Evolutionary conservation across 805 yeast species (phyloP), one percentile per base, ranked within the genome.

Genomic region (Blastobotrys chiropterorum): DNA sequence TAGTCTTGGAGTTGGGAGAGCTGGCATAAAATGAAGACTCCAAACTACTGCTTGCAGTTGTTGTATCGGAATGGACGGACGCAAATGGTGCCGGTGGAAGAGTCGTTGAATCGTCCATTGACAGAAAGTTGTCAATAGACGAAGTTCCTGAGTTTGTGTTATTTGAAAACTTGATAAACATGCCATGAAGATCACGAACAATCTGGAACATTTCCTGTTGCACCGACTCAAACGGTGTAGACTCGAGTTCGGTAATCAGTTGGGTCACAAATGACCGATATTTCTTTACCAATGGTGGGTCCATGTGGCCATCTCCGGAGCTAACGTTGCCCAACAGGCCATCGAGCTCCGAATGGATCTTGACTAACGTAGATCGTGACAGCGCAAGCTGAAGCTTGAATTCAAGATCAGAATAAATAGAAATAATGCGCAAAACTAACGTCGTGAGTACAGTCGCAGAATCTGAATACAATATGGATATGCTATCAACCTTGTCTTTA

Each of bases 151-250:
- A n/a, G n/a, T n/a, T n/a, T n/a, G n/a, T n/a, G n/a, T n/a, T n/a
- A n/a, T n/a, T n/a, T n/a, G n/a, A n/a, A 51, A 57, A 63, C 49
- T 56, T 56, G 38, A 47, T 39, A 53, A 64, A 65, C 68, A 65
- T 65, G n/a, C 51, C 51, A 46, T 58, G 57, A 15, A 65, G 54
- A 39, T 65, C 68, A 3, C 54, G 53, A 7, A 62, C 67, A 3
- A 64, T 60, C 31, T 61, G 64, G 56, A 63, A 63, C 55, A 63
- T 57, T 46, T 64, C 66, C 49, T 59, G 63, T 34, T 58, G 59
- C 11, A 57, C 63, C 7, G 55, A 53, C 20, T 56, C 62, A 20
- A 54, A 53, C 14, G 64, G 59, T 6, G 67, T 53, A 2, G 59
- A 49, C 46, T 64, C 67, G 53, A 65, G 53, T 49, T 64, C 65